Conservation (phyloP, 805 yeast genomes). For the Yueomyces sp. region DNA sequence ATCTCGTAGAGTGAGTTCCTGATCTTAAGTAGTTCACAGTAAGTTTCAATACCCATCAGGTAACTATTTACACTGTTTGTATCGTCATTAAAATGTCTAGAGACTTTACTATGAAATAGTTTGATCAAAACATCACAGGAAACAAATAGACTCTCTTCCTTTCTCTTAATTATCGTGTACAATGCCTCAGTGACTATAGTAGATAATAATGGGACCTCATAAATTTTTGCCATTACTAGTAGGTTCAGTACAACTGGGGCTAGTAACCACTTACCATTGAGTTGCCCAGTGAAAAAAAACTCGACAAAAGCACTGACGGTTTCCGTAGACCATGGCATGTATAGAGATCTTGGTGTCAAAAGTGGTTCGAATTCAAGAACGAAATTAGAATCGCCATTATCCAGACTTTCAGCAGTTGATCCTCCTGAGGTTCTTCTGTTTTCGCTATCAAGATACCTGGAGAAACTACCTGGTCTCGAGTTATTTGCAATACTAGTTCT, state of each 20-base stretch:
- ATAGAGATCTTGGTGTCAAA: conserved; percentile 52
- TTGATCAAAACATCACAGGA: conserved; percentile 15
- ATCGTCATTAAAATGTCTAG: conserved; percentile 13
- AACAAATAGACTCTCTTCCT: conserved; percentile 35
- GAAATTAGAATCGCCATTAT: conserved; percentile 2
- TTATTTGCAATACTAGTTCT: neutral
- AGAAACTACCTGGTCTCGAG: neutral
- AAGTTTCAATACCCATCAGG: conserved; percentile 16
- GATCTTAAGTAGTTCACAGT: conserved; percentile 31
- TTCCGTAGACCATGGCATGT: conserved; percentile 50
- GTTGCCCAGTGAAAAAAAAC: conserved; percentile 66
- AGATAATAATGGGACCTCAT: conserved; percentile 55
- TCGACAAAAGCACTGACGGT: conserved; percentile 58
- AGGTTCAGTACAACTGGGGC: conserved; percentile 57
- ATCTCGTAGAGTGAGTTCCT: conserved; percentile 42
- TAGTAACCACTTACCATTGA: conserved; percentile 58
- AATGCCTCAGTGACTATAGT: conserved; percentile 56
- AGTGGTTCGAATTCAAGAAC: conserved; percentile 39
- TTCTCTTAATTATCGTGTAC: conserved; percentile 55
- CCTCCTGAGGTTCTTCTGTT: neutral
- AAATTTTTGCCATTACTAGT: conserved; percentile 47
- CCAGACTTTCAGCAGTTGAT: conserved; percentile 6
- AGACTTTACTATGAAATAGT: conserved; percentile 13
- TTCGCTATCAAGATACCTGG: neutral
- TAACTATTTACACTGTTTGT: conserved; percentile 10